Evolutionary conservation across 164 flowering plant species (phyloP).

Genomic region (Buxus sempervirens): DNA sequence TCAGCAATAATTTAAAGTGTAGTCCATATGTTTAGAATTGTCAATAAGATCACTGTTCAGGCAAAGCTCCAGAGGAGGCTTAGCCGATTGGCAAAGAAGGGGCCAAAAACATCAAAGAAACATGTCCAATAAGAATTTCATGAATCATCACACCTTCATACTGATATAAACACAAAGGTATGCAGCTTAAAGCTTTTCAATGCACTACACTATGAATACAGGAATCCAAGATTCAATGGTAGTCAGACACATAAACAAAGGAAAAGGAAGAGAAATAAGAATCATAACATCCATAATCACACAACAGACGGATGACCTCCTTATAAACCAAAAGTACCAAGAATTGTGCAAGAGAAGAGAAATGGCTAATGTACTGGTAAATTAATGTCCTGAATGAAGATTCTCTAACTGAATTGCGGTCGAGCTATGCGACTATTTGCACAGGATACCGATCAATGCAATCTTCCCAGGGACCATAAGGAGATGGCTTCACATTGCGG

Average conservation of each 20-base stretch:
- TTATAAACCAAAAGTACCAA: neutral
- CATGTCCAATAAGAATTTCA: neutral
- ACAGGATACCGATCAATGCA: constrained; percentile 42
- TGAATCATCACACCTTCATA: neutral
- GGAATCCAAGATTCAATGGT: neutral
- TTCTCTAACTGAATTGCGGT: neutral
- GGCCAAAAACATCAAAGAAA: no score
- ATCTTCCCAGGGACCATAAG: constrained; percentile 32
- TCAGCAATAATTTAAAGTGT: no score
- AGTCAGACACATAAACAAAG: neutral
- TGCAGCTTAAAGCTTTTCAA: neutral
- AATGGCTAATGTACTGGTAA: neutral
- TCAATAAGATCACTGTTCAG: no score
- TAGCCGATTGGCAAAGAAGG: no score
- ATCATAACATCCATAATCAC: constrained; percentile 4
- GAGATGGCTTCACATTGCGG: constrained; percentile 24
- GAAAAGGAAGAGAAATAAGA: neutral
- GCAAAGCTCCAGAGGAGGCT: no score
- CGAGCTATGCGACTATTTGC: constrained; percentile 11
- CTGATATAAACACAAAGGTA: neutral
- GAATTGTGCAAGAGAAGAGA: neutral
- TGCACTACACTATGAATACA: neutral
- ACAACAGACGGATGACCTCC: constrained; percentile 6
- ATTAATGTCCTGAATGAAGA: constrained; percentile 6
- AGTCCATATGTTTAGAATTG: no score